Conservation (phyloP, 2,329 filamentous ascomycete genomes). For the Myrmaecium sp. region DNA sequence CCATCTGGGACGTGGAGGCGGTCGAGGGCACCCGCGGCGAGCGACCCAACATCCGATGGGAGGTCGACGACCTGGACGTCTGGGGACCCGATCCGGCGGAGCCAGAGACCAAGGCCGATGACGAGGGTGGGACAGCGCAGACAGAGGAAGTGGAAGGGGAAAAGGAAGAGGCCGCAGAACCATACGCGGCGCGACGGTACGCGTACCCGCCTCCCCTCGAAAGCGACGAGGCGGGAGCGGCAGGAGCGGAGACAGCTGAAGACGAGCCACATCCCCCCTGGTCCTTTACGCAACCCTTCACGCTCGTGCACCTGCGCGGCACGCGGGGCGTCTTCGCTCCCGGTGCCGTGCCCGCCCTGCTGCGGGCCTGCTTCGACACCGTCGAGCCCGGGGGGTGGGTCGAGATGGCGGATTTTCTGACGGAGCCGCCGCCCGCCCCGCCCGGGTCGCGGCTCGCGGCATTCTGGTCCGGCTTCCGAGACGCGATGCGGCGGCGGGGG, state of each 20-base stretch:
- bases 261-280: slow-evolving; percentile 11
- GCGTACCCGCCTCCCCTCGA: slow-evolving; percentile 1
- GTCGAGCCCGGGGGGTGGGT: slow-evolving; percentile 29
- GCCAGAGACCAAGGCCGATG: slow-evolving; percentile 10
- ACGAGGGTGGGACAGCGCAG: neutral
- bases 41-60: slow-evolving; percentile 12
- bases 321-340: slow-evolving; percentile 30
- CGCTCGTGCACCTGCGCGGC: slow-evolving; percentile 32
- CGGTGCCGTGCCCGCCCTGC: slow-evolving; percentile 24
- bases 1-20: slow-evolving; percentile 34
- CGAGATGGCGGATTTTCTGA: slow-evolving; percentile 27
- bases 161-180: neutral
- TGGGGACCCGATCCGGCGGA: slow-evolving; percentile 10
- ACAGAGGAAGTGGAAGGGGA: neutral
- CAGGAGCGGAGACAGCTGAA: slow-evolving; percentile 2
- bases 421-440: neutral
- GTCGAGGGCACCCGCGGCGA: slow-evolving; percentile 18
- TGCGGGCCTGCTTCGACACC: slow-evolving; percentile 27
- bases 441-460: neutral
- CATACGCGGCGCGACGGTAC: neutral
- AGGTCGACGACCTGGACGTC: slow-evolving; percentile 21
- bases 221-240: slow-evolving; percentile 4
- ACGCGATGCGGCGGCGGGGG: neutral
- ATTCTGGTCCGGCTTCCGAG: neutral
- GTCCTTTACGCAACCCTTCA: slow-evolving; percentile 32